Conservation (phyloP, 2,329 filamentous ascomycete genomes). For the Tolypocladium pustulatum region DNA sequence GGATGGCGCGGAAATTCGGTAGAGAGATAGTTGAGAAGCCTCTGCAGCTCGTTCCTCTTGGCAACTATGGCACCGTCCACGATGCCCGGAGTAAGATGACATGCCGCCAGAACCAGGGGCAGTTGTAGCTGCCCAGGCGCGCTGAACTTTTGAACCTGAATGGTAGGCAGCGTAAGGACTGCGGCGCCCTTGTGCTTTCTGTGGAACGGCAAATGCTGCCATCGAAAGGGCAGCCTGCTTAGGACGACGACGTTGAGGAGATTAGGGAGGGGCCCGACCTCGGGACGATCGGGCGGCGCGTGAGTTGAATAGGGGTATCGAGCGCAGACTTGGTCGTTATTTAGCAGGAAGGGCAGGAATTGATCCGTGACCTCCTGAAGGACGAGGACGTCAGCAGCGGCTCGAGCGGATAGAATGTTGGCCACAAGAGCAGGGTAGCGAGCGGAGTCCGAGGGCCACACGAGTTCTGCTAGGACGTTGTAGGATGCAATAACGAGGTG, state of each 20-base stretch:
- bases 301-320: slow-evolving; percentile 47
- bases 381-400: slow-evolving; percentile 35
- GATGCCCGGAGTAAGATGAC: slow-evolving; percentile 53
- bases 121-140: slow-evolving; percentile 10
- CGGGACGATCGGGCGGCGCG: slow-evolving; percentile 32
- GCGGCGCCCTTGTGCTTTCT: slow-evolving; percentile 48
- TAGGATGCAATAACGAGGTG: slow-evolving; percentile 36
- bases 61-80: slow-evolving; percentile 45
- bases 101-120: slow-evolving; percentile 40
- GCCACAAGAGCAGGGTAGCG: slow-evolving; percentile 32
- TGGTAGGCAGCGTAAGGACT: slow-evolving; percentile 30
- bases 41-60: slow-evolving; percentile 46
- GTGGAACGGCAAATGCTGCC: slow-evolving; percentile 42
- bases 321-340: slow-evolving; percentile 29
- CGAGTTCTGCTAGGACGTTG: slow-evolving; percentile 42
- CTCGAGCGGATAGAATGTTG: slow-evolving; percentile 31
- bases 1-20: slow-evolving; percentile 29
- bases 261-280: slow-evolving; percentile 45
- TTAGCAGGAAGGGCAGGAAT: slow-evolving; percentile 47
- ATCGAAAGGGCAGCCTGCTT: slow-evolving; percentile 43
- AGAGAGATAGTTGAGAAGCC: slow-evolving; percentile 35
- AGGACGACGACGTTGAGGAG: slow-evolving; percentile 51
- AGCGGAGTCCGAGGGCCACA: slow-evolving; percentile 29
- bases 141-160: slow-evolving; percentile 2
- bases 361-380: slow-evolving; percentile 57